Evolutionary conservation across 1,139 yeast genomes (phyloP), one percentile per base, ranked within the genome.

Genomic region (Geotrichum aggregatum): DNA sequence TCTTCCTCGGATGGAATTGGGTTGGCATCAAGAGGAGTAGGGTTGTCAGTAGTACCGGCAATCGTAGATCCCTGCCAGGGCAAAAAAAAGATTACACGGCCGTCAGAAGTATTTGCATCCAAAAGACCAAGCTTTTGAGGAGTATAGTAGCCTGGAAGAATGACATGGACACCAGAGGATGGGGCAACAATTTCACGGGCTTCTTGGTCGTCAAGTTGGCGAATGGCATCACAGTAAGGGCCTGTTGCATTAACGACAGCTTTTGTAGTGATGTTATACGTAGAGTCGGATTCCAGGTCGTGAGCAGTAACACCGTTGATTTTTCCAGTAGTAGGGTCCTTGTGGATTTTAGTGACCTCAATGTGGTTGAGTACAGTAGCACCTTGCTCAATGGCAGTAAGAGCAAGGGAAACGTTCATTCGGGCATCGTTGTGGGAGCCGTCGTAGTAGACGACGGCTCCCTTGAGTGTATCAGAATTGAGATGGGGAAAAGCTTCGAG

Each of bases 61-160:
- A 91, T 78, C 46, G 91, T 95, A 70, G 89, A 87, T 14, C 96
- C 96, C 75, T 89, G 97, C 98, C 98, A 91, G 63, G 98, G 98
- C 70, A 91, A 76, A 74, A 91, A 91, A 75, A 91, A 91, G 85
- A 91, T 87, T 56, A 91, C 98, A 72, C 98, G 83, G 55, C 98
- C 98, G 68, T 91, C 98, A 41, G 94, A 76, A 51, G 98, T 91
- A 48, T 87, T 79, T 47, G 97, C 96, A 70, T 91, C 97, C 58
- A 91, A 77, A 61, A 91, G 76, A 59, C 98, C 98, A 79, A 88
- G 80, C 59, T 83, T 83, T 67, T 80, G 78, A 54, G 98, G 95
- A 68, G 95, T 85, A 72, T 87, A 91, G 76, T 80, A 89, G 61
- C 92, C 95, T 26, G 98, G 98, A 60, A 91, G 78, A 52, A 91